Evolutionary conservation across 306 rosid species (phyloP).

Genomic region (Vigna unguiculata): DNA sequence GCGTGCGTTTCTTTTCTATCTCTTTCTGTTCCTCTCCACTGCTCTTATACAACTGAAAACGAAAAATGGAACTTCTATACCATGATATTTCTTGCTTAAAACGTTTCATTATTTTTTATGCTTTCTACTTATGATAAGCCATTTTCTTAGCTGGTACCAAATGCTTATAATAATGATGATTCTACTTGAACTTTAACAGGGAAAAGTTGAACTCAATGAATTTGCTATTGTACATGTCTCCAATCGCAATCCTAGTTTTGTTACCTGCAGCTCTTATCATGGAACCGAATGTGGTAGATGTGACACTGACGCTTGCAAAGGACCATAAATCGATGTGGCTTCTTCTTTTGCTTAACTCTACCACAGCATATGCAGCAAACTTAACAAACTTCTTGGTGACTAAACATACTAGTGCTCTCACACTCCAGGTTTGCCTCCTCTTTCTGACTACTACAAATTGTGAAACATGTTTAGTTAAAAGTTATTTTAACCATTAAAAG

Average conservation of each 20-base stretch:
- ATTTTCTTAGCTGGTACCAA: conserved; percentile 3
- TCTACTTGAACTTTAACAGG: conserved; percentile 59
- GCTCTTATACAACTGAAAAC: not conserved
- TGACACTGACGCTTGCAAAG: conserved; percentile 65
- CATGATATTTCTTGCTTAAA: conserved; percentile 5
- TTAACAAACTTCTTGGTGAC: conserved; percentile 96
- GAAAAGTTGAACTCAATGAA: conserved; percentile 97
- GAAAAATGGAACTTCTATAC: not conserved
- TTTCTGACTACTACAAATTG: conserved; percentile 17
- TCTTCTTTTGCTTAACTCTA: conserved; percentile 88
- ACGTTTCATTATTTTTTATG: not conserved
- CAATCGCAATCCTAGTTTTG: conserved; percentile 77
- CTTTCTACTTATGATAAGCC: not conserved
- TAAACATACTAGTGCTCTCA: conserved; percentile 93
- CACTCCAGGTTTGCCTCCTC: conserved; percentile 80
- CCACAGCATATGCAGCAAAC: conserved; percentile 87
- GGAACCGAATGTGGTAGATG: conserved; percentile 88
- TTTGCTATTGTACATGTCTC: conserved; percentile 94
- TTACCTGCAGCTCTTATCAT: conserved; percentile 88
- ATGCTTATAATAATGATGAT: conserved; percentile 27
- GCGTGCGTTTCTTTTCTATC: not conserved
- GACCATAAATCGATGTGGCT: conserved; percentile 84
- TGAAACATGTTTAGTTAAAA: not conserved
- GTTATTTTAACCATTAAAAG: not conserved
- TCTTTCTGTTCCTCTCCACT: not conserved